Evolutionary conservation across 148 eudicot species (phyloP).

Genomic region (Euryodendron excelsum): DNA sequence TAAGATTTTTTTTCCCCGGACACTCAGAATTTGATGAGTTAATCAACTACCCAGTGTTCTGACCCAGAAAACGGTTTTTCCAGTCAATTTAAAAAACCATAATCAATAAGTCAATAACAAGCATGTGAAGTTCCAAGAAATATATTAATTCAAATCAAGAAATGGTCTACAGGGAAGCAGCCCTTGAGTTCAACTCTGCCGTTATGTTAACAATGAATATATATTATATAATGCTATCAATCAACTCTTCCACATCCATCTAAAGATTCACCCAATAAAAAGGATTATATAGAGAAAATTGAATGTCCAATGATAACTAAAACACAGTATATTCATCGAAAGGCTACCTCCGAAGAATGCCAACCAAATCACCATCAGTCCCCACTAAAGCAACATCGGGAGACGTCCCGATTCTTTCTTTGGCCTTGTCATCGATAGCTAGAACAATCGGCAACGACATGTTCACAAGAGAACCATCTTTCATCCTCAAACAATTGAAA

Average conservation of each 20-base stretch:
- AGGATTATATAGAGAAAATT: too few species aligned
- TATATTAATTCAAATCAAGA: neutral
- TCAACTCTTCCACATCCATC: conserved; percentile 7
- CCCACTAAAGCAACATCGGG: conserved; percentile 59
- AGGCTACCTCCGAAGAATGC: conserved; percentile 66
- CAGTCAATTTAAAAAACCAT: neutral
- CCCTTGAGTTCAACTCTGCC: neutral
- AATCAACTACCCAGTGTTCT: neutral
- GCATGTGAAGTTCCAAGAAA: neutral
- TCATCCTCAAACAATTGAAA: conserved; percentile 65
- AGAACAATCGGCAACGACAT: conserved; percentile 91
- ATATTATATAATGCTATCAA: too few species aligned
- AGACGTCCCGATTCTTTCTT: conserved; percentile 52
- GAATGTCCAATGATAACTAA: neutral
- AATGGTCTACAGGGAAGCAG: neutral
- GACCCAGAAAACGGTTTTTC: too few species aligned
- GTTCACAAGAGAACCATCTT: conserved; percentile 76
- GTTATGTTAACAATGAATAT: neutral
- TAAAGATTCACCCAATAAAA: too few species aligned
- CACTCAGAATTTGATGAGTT: too few species aligned
- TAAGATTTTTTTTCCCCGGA: too few species aligned
- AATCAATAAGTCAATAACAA: neutral
- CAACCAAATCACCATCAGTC: conserved; percentile 59
- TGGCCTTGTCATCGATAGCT: conserved; percentile 69
- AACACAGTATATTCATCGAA: neutral